phyloP scores from a whole-genome alignment of 1,284 basidiomycete genomes.

The Cerioporus squamosus region DNA sequence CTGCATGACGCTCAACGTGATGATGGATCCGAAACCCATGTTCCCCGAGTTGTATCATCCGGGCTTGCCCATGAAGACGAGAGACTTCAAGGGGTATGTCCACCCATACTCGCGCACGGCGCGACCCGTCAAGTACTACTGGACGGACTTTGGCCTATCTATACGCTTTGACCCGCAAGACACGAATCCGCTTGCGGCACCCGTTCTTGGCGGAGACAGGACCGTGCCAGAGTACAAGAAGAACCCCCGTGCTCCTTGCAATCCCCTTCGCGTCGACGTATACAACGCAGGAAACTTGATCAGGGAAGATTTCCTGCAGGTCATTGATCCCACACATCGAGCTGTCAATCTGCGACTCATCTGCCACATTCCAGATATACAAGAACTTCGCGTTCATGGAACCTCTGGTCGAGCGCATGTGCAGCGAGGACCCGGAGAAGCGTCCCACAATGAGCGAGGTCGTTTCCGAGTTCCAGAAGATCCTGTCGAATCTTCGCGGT shows the following conservation, averaged over 20 bases:
- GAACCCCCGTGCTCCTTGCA: not conserved
- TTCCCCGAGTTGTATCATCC: conserved; percentile 36
- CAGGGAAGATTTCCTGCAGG: conserved; percentile 21
- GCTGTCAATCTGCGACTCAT: too few species aligned
- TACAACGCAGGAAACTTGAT: conserved; percentile 30
- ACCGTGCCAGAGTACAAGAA: conserved; percentile 9
- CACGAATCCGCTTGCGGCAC: conserved; percentile 5
- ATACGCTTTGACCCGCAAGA: conserved; percentile 22
- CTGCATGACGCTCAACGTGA: conserved; percentile 38
- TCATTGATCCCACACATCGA: too few species aligned
- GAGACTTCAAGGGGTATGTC: conserved; percentile 24
- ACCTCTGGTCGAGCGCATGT: conserved; percentile 17
- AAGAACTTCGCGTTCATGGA: conserved; percentile 9
- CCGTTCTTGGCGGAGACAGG: conserved; percentile 13
- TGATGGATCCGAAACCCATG: conserved; percentile 39
- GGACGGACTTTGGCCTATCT: conserved; percentile 42
- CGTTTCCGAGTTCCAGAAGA: not conserved
- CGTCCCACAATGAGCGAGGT: conserved; percentile 11
- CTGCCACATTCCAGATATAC: not conserved
- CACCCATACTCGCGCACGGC: conserved; percentile 32
- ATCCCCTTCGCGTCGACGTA: conserved; percentile 28
- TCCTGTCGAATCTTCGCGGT: not conserved
- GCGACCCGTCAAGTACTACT: conserved; percentile 36
- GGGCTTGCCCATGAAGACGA: conserved; percentile 10
- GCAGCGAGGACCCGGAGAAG: conserved; percentile 11